These are phyloP conservation scores for Knoxdaviesia capensis DNA, from an alignment of 2,329 filamentous ascomycete genomes.

Conservation along the genomic window DNA sequence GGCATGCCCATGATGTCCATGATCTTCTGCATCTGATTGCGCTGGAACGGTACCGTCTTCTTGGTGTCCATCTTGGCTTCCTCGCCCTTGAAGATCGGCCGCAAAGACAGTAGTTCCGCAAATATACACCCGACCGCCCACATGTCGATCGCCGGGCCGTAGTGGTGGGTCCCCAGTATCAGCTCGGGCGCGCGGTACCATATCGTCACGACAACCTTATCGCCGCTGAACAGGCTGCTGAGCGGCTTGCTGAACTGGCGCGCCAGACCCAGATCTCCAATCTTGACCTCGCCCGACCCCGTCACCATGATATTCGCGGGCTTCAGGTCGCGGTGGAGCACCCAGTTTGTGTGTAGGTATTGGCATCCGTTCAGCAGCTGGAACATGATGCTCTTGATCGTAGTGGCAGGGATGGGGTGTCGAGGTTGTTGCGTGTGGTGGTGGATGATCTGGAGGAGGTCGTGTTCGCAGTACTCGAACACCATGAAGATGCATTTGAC, in stretches of 20 bases:
- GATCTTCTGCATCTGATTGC: slow-evolving; percentile 98
- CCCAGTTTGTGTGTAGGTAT: slow-evolving; percentile 93
- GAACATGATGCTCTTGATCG: slow-evolving; percentile 86
- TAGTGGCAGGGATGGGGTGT: slow-evolving; percentile 71
- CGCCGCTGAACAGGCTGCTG: slow-evolving; percentile 76
- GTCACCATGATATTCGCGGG: slow-evolving; percentile 99
- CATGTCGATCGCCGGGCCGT: slow-evolving; percentile 90
- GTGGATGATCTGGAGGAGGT: slow-evolving; percentile 92
- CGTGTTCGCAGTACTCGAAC: slow-evolving; percentile 96
- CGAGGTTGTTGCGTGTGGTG: slow-evolving; percentile 82
- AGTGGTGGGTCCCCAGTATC: slow-evolving; percentile 80
- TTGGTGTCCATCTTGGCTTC: slow-evolving; percentile 98
- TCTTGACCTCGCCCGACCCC: slow-evolving; percentile 72
- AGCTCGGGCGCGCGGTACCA: slow-evolving; percentile 97
- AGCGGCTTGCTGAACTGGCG: slow-evolving; percentile 87
- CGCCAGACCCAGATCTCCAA: slow-evolving; percentile 83
- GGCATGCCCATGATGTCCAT: slow-evolving; percentile 90
- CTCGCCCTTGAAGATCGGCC: slow-evolving; percentile 95
- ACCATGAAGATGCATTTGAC: slow-evolving; percentile 99
- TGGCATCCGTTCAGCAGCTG: slow-evolving; percentile 88
- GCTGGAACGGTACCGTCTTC: slow-evolving; percentile 91
- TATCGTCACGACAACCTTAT: slow-evolving; percentile 97
- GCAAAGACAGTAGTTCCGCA: slow-evolving; percentile 71
- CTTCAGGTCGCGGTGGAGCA: slow-evolving; percentile 89
- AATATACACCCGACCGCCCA: slow-evolving; percentile 99